Conservation (phyloP, 139 green algal genomes). For the Trebouxia sp. region DNA sequence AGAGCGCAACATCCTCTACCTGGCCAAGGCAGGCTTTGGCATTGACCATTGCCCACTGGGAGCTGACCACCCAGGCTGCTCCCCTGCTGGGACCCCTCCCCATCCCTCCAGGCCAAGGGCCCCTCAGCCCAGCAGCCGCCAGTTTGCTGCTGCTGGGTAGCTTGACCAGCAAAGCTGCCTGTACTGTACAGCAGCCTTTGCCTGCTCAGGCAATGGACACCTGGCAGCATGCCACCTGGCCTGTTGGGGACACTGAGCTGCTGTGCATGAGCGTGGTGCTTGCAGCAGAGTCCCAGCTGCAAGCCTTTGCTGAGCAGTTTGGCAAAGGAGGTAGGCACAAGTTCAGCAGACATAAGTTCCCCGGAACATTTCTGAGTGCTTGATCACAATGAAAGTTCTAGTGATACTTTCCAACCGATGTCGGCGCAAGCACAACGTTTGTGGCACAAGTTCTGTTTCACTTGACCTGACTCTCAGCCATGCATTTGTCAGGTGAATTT, state of each 20-base stretch:
- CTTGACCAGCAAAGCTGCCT: conserved; percentile 7
- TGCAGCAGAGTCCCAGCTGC: not conserved
- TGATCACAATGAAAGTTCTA: too few relatives aligned
- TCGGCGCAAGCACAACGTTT: too few relatives aligned
- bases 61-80: not conserved
- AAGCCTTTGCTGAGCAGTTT: not conserved
- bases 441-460: too few relatives aligned
- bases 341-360: too few relatives aligned
- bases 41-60: conserved; percentile 1
- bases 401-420: too few relatives aligned
- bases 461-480: too few relatives aligned
- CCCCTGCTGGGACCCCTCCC: not conserved
- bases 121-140: not conserved
- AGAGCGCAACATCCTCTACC: not conserved
- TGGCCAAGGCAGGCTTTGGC: not conserved
- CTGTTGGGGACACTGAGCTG: not conserved
- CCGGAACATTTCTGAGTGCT: too few relatives aligned
- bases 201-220: conserved; percentile 11
- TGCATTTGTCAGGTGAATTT: too few relatives aligned
- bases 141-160: not conserved
- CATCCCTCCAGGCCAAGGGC: not conserved
- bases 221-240: conserved; percentile 20
- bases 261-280: not conserved
- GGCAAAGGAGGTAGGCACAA: not conserved
- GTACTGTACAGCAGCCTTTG: conserved; percentile 2